A percentile compares a stretch with the other conserved stretches of the same genome.
These are phyloP conservation scores for Pulveroboletus frians DNA, from an alignment of 768 basidiomycete species.

Conservation along the genomic window DNA sequence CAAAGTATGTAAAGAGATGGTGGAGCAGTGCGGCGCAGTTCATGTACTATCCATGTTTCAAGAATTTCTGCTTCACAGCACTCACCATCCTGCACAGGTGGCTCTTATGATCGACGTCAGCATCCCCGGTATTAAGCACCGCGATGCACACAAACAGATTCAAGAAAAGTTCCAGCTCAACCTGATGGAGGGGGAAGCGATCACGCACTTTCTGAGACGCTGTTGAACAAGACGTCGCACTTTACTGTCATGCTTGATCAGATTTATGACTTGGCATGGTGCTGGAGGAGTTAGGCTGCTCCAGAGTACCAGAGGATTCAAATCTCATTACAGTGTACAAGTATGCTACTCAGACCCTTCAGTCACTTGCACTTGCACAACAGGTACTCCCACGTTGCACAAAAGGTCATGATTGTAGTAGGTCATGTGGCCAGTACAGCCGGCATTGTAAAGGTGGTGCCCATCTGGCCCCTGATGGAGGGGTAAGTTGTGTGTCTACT, in stretches of 20 bases:
- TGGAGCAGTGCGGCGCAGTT: slow-evolving; percentile 95
- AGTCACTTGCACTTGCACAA: too few species aligned
- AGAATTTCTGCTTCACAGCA: slow-evolving; percentile 94
- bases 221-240: slow-evolving; percentile 93
- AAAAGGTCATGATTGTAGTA: too few species aligned
- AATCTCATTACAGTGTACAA: slow-evolving; percentile 3
- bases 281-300: slow-evolving; percentile 66
- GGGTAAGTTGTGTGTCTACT: too few species aligned
- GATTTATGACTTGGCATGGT: slow-evolving; percentile 90
- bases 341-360: too few species aligned
- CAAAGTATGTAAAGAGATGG: slow-evolving; percentile 99
- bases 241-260: slow-evolving; percentile 85
- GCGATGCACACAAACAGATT: slow-evolving; percentile 81
- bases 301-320: not conserved
- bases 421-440: too few species aligned
- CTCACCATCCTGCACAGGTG: slow-evolving; percentile 92
- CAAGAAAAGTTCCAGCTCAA: slow-evolving; percentile 96
- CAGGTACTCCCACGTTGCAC: too few species aligned
- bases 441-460: too few species aligned
- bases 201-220: slow-evolving; percentile 91
- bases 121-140: slow-evolving; percentile 94
- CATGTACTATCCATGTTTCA: slow-evolving; percentile 94
- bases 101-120: slow-evolving; percentile 99
- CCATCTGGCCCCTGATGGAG: too few species aligned
- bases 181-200: slow-evolving; percentile 93